phyloP scores from a whole-genome alignment of 371 early-diverging fungal genomes.

The Fennellomyces sp. region DNA sequence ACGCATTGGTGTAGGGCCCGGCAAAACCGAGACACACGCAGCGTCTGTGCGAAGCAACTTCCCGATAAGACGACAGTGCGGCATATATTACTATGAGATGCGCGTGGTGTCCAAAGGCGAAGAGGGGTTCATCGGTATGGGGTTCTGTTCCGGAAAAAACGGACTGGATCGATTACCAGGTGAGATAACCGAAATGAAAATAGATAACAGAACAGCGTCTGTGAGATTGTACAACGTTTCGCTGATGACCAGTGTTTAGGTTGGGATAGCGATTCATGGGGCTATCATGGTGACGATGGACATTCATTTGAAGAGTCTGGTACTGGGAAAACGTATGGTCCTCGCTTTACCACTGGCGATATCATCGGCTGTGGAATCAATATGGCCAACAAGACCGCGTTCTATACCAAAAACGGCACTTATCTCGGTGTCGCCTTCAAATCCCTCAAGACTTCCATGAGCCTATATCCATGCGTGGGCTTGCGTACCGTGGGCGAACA shows the following conservation, averaged over 20 bases:
- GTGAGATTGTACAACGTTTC: too few species aligned
- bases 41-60: slow-evolving; percentile 82
- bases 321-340: slow-evolving; percentile 84
- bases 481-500: slow-evolving; percentile 85
- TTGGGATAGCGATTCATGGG: slow-evolving; percentile 83
- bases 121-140: slow-evolving; percentile 92
- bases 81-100: slow-evolving; percentile 91
- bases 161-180: slow-evolving; percentile 78
- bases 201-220: not conserved
- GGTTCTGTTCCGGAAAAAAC: slow-evolving; percentile 50
- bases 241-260: too few species aligned
- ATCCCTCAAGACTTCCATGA: slow-evolving; percentile 30
- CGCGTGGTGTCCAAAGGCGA: slow-evolving; percentile 81
- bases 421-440: slow-evolving; percentile 65
- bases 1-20: too few species aligned
- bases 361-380: slow-evolving; percentile 92
- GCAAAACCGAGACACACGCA: slow-evolving; percentile 78
- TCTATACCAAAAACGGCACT: slow-evolving; percentile 92
- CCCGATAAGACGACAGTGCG: slow-evolving; percentile 82
- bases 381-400: slow-evolving; percentile 72
- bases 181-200: slow-evolving; percentile 12
- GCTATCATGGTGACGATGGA: slow-evolving; percentile 95
- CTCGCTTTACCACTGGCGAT: slow-evolving; percentile 89
- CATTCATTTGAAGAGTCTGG: slow-evolving; percentile 77
- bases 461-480: slow-evolving; percentile 86